Evolutionary conservation across 768 basidiomycete species (phyloP), one percentile per base, ranked within the genome.

Genomic region (Clitopilus hobsonii): DNA sequence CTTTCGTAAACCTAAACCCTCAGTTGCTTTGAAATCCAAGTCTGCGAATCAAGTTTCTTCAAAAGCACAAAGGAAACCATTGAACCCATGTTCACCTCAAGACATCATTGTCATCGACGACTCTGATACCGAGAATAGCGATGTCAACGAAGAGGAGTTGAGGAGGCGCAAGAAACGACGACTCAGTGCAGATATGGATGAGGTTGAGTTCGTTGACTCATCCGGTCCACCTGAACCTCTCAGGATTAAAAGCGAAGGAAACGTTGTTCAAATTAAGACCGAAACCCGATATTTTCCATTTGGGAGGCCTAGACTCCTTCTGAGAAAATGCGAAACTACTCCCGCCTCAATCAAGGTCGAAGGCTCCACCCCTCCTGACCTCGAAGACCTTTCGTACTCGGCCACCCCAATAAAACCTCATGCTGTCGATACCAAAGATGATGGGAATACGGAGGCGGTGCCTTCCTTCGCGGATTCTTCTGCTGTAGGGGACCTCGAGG

Each of bases 41-140:
- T 52, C 50, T 29, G 41, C n/a, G 20, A 59, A 52, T 28, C 47
- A 49, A 41, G 55, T 54, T 11, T 29, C 48, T 20, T 26, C 29
- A 24, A 5, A 32, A 10, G 49, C 49, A 47, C 55, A 49, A 29
- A 48, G 60, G n/a, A 52, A 36, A 28, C 18, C 55, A 24, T 36
- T 27, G 47, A 20, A 54, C 28, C 38, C 54, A 6, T 28, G 52
- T 22, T 18, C 52, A 8, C 54, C 56, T 27, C 52, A 65, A 58
- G 79, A 85, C 58, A 62, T 85, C 58, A 85, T 86, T 48, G 67
- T 85, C 54, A 80, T 88, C 54, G 84, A 86, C 63, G 41, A 45
- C 22, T 85, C 84, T 18, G 85, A 85, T 60, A 77, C 77, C 51
- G 84, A 85, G 24, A 61, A 57, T 30, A 56, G 56, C 27, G 51